Percentiles rank a stretch among this genome's conserved stretches.
Evolutionary conservation across 495 filamentous ascomycete genomes (phyloP).

Genomic region (Aspergillus sparsus): DNA sequence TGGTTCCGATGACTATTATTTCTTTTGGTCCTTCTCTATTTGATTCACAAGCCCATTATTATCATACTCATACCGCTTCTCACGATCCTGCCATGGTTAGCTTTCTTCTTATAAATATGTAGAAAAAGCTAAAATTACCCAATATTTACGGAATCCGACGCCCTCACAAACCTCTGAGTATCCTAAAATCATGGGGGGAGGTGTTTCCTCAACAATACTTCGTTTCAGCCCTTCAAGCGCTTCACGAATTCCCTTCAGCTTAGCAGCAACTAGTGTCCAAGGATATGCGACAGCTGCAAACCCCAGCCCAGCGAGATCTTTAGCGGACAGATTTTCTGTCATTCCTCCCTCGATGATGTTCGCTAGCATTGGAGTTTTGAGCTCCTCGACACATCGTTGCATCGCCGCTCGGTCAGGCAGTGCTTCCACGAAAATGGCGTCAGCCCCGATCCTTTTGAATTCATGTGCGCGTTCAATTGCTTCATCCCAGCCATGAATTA

Average conservation of each 20-base stretch:
- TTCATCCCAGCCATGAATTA: slow-evolving; percentile 43
- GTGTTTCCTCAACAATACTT: slow-evolving; percentile 31
- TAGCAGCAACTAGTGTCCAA: slow-evolving; percentile 44
- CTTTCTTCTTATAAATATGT: background rate
- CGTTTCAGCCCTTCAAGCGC: slow-evolving; percentile 40
- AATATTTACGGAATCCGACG: slow-evolving; percentile 45
- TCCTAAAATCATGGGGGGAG: slow-evolving; percentile 37
- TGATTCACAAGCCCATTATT: slow-evolving; percentile 16
- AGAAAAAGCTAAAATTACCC: slow-evolving; percentile 28
- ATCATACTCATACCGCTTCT: slow-evolving; percentile 29
- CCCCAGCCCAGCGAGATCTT: slow-evolving; percentile 39
- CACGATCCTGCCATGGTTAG: slow-evolving; percentile 23
- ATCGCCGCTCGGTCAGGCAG: slow-evolving; percentile 43
- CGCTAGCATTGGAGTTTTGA: slow-evolving; percentile 39
- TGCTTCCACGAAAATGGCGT: slow-evolving; percentile 47
- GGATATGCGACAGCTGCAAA: slow-evolving; percentile 45
- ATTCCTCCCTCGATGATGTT: slow-evolving; percentile 50
- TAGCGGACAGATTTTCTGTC: slow-evolving; percentile 43
- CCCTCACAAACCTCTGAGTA: slow-evolving; percentile 43
- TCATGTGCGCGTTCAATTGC: slow-evolving; percentile 38
- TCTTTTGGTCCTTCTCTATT: background rate
- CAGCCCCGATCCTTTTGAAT: slow-evolving; percentile 39
- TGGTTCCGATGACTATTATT: background rate
- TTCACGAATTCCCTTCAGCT: slow-evolving; percentile 41
- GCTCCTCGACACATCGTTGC: slow-evolving; percentile 33